Evolutionary conservation across 192 early-diverging fungal genomes (phyloP), one percentile per base, ranked within the genome.

Genomic region (Entomortierella beljakovae): DNA sequence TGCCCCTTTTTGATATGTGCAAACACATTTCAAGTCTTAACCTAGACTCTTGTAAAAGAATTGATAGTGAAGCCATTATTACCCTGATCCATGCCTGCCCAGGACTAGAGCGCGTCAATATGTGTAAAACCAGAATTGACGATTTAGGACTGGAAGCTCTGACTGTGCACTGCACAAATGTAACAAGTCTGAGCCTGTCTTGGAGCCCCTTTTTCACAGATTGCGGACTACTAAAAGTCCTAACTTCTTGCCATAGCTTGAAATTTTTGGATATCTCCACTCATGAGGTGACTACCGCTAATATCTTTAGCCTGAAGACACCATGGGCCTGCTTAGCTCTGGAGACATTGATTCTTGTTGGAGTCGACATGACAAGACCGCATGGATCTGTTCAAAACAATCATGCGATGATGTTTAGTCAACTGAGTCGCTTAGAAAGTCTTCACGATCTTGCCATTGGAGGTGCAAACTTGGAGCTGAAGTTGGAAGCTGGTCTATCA

Each of bases 381-480:
- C 37, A 53, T 0, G 31, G 46, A 1, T 51, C 31, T 16, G 28
- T 52, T 2, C 34, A 49, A 22, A 29, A 5, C 9, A 79, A 79
- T 28, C 75, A 79, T 31, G 9, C 46, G 8, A 50, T 69, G 67
- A 79, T 79, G 75, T 79, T 70, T 23, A 31, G 49, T 8, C 75
- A 79, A 7, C 37, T 79, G 56, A 70, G 75, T 49, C 75, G 67
- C 1, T 61, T 79, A 28, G 53, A 34, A 32, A 56, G 15, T 1
- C 54, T 79, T 37, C 66, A 52, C 32, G 75, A 79, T 35, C 33
- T 79, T n/a, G 61, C 66, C 28, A 62, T 79, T 22, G 75, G 75
- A 8, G 75, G 67, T 6, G 54, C 75, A 0, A 64, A 52, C 42
- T n/a, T 65, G 8, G 61, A 51, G 10, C 20, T 79, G 49, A 18